A percentile compares a stretch with the other conserved stretches of the same genome.
Conservation (phyloP, 1,284 basidiomycete genomes). For the Trametes sp. region DNA sequence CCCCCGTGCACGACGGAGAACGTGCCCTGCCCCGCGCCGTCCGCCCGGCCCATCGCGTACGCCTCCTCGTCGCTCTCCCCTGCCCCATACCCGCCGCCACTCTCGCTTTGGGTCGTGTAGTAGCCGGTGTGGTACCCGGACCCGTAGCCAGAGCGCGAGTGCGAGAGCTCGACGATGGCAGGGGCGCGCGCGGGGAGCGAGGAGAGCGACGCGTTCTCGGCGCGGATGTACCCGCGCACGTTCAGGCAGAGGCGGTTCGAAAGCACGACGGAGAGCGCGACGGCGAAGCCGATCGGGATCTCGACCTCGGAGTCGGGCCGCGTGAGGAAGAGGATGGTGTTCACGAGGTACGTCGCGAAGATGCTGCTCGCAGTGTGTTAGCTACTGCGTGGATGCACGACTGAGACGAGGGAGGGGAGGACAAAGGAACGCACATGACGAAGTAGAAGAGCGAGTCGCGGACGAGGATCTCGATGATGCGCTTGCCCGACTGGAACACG, state of each 20-base stretch:
- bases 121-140: conserved; percentile 4
- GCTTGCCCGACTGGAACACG: conserved; percentile 50
- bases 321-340: conserved; percentile 57
- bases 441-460: conserved; percentile 65
- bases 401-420: not conserved
- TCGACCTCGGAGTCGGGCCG: conserved; percentile 53
- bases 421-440: conserved; percentile 49
- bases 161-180: not conserved
- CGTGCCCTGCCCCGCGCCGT: conserved; percentile 6
- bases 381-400: not conserved
- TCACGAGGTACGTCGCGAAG: conserved; percentile 61
- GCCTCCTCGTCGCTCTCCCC: conserved; percentile 7
- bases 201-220: conserved; percentile 11
- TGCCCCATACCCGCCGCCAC: no score
- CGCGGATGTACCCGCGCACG: conserved; percentile 52
- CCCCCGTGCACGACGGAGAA: conserved; percentile 23
- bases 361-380: conserved; percentile 48
- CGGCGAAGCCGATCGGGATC: conserved; percentile 62
- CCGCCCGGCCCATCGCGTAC: conserved; percentile 8
- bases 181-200: conserved; percentile 4
- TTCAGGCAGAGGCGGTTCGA: conserved; percentile 63
- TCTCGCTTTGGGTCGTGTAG: no score
- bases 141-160: not conserved
- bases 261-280: conserved; percentile 63
- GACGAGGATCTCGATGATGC: conserved; percentile 57